Base-by-base conservation (phyloP, 371 early-diverging fungal genomes). In the Haplosporangium sp. region DNA sequence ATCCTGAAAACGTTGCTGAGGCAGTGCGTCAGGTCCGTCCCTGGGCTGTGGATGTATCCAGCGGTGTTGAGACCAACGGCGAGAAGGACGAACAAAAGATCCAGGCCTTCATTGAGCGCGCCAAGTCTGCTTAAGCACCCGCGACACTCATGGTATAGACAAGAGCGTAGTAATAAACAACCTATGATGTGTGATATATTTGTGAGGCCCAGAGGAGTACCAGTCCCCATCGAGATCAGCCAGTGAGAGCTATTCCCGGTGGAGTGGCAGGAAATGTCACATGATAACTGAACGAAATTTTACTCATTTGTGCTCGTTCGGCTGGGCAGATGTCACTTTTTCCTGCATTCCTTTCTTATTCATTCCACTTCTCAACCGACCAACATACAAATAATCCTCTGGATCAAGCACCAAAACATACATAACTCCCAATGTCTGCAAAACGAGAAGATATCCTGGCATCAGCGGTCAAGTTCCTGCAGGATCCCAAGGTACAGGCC, bases 21-120 rank as follows among this genome's bases (percentile, higher is more conserved):
- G 95, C 95, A 0, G 84, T 95, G 29, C 76, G 69, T 5, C 83
- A 85, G 47, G 93, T 91, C 4, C 81, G 86, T 37, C 95, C 96
- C 6, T 94, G 91, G 93, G 91, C 90, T 20, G 97, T 97, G 21
- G 99, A 98, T 86, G 95, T 97, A 11, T 93, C 94, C 8, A 94
- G 94, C 41, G 99, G 98, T 23, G 93, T 96, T 0, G 96, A 96
- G 74, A 90, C 89, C 20, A 82, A 93, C 58, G 92, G 89, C 42
- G 82, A 74, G 21, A 94, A 95, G 81, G 93, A 93, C 71, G 71
- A 85, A 23, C 61, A 71, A 11, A 92, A 92, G 81, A 90, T 95
- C 61, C 84, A 81, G 21, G 83, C 80, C 7, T 94, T 94, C 83
- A 83, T 94, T 23, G 57, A 74, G 47, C 81, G 71, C 45, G 91